A percentile compares a stretch with the other conserved stretches of the same genome.
Evolutionary conservation across 2,329 filamentous ascomycete species (phyloP).

Genomic region (Cryoendolithus antarcticus): DNA sequence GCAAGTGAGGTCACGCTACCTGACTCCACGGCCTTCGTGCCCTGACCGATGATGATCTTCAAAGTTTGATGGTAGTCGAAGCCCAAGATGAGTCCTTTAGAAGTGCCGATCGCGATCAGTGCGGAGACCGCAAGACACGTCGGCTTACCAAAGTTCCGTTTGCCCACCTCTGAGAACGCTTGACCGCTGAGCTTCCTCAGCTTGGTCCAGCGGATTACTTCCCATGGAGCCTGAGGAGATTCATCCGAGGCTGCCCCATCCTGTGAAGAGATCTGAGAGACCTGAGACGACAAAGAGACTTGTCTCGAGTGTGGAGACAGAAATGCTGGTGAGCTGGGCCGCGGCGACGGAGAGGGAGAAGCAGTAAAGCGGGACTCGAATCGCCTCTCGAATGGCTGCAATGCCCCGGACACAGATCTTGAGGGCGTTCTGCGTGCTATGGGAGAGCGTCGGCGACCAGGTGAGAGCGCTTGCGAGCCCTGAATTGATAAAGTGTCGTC

Average conservation of each 20-base stretch:
- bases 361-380: conserved; percentile 80
- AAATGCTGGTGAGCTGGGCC: conserved; percentile 67
- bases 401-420: conserved; percentile 61
- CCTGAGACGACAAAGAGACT: conserved; percentile 20
- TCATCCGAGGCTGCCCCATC: conserved; percentile 33
- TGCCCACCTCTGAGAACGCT: conserved; percentile 83
- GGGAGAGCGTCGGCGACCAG: conserved; percentile 62
- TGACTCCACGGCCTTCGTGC: conserved; percentile 87
- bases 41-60: conserved; percentile 84
- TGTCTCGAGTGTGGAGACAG: conserved; percentile 67
- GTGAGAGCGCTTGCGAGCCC: conserved; percentile 46
- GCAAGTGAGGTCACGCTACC: conserved; percentile 78
- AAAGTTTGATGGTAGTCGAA: conserved; percentile 97
- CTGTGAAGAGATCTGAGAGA: conserved; percentile 54
- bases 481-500: conserved; percentile 78
- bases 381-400: conserved; percentile 85
- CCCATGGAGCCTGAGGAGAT: conserved; percentile 71
- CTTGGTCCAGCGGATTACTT: conserved; percentile 92
- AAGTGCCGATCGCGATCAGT: conserved; percentile 79
- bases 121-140: conserved; percentile 84
- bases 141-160: conserved; percentile 80
- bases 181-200: conserved; percentile 80
- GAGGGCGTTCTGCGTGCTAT: conserved; percentile 48
- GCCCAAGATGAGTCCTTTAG: conserved; percentile 84
- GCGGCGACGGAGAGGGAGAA: conserved; percentile 46